These are phyloP conservation scores for Penicillium griseofulvum DNA, from an alignment of 2,329 filamentous ascomycete genomes.

Conservation along the genomic window DNA sequence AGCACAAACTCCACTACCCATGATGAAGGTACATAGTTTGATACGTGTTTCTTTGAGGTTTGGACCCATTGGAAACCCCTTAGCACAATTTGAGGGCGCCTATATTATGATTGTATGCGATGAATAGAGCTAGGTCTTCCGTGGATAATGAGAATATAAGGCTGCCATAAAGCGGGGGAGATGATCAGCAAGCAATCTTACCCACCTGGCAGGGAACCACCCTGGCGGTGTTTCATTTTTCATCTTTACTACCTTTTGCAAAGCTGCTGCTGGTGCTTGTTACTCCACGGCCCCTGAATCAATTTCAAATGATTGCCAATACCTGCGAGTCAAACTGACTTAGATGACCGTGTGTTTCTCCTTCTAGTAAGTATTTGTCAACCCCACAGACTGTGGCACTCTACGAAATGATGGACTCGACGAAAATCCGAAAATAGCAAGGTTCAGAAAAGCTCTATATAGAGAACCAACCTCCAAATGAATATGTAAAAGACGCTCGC, in stretches of 20 bases:
- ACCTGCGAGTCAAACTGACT: not conserved
- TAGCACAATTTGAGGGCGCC: too few species aligned
- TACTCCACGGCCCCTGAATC: too few species aligned
- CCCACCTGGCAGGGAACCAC: not conserved
- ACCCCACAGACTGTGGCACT: not conserved
- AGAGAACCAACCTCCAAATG: not conserved
- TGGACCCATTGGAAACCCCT: not conserved
- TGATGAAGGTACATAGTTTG: not conserved
- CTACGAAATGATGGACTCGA: not conserved
- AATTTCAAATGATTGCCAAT: too few species aligned
- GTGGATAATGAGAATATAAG: not conserved
- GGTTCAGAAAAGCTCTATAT: not conserved
- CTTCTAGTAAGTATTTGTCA: not conserved
- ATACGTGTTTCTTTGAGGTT: not conserved
- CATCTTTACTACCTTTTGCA: not conserved
- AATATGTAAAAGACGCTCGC: slow-evolving; percentile 3
- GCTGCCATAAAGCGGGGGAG: not conserved
- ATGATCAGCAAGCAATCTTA: not conserved
- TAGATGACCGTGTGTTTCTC: not conserved
- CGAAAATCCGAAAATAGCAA: not conserved
- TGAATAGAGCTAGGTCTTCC: not conserved
- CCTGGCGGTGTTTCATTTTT: not conserved
- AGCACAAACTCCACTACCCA: not conserved
- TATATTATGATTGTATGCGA: not conserved
- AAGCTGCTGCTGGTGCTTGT: too few species aligned